A percentile compares a stretch with the other conserved stretches of the same genome.
Conservation (phyloP, 106 monocot genomes). For the Dactylorhiza incarnata region DNA sequence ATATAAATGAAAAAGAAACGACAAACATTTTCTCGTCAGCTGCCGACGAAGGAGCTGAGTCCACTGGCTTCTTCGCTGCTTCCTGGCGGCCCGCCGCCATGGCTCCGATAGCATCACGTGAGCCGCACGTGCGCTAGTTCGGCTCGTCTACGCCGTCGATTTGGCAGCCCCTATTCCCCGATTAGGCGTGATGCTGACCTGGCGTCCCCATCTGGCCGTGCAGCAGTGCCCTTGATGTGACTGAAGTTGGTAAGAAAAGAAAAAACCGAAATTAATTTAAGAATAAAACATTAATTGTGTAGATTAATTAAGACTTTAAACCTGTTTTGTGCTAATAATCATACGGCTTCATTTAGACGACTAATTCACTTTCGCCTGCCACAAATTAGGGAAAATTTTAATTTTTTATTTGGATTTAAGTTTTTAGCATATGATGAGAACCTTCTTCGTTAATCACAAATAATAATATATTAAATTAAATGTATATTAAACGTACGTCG, state of each 20-base stretch:
- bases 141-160: background rate
- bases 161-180: background rate
- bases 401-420: too few relatives aligned
- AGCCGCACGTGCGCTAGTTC: background rate
- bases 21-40: slow-evolving; percentile 4
- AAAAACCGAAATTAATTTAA: background rate
- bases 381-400: too few relatives aligned
- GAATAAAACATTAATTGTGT: too few relatives aligned
- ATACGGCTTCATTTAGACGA: too few relatives aligned
- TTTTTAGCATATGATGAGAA: too few relatives aligned
- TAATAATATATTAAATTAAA: too few relatives aligned
- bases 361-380: too few relatives aligned
- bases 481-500: too few relatives aligned
- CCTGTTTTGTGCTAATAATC: too few relatives aligned
- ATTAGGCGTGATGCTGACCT: background rate
- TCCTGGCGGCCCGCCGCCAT: slow-evolving; percentile 3
- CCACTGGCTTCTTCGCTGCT: background rate
- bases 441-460: too few relatives aligned
- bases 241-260: background rate
- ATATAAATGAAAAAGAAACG: background rate
- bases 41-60: background rate
- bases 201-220: background rate
- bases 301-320: too few relatives aligned
- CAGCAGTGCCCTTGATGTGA: background rate
- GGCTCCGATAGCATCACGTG: slow-evolving; percentile 3